Percentiles rank a stretch among this genome's conserved stretches.
Evolutionary conservation across 495 filamentous ascomycete genomes (phyloP).

Genomic region (Penicillium roqueforti): DNA sequence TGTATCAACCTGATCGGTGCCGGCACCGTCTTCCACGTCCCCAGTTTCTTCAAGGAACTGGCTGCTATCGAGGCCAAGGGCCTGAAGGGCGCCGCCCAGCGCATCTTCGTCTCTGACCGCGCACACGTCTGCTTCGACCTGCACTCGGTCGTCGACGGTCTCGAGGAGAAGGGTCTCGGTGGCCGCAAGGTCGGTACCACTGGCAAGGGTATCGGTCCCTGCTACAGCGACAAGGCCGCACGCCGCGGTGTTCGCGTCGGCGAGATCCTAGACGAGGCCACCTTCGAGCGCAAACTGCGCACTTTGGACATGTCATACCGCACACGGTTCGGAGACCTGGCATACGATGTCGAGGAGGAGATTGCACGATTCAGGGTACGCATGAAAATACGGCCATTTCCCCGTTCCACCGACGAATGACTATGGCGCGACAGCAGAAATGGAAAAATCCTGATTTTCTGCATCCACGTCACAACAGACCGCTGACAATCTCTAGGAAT

Average conservation of each 20-base stretch:
- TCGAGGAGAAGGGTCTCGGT: conserved; percentile 74
- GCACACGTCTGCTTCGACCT: conserved; percentile 82
- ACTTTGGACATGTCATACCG: conserved; percentile 61
- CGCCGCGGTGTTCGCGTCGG: conserved; percentile 69
- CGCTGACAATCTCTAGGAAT: conserved; percentile 41
- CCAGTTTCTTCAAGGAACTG: conserved; percentile 84
- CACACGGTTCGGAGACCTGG: conserved; percentile 68
- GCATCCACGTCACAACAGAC: not conserved
- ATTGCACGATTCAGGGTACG: conserved; percentile 59
- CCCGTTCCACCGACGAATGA: not conserved
- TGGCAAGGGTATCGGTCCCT: conserved; percentile 69
- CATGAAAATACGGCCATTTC: not conserved
- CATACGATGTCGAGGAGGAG: conserved; percentile 80
- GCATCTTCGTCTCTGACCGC: conserved; percentile 77
- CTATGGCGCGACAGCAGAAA: not conserved
- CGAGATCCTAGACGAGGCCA: conserved; percentile 68
- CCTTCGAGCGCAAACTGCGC: conserved; percentile 71
- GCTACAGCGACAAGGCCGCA: conserved; percentile 76
- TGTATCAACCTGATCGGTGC: conserved; percentile 83
- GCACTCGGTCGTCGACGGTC: conserved; percentile 74
- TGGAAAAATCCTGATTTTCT: not conserved
- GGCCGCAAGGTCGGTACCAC: conserved; percentile 58
- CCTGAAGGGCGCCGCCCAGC: conserved; percentile 54
- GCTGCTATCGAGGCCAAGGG: conserved; percentile 67
- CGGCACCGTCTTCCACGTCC: conserved; percentile 80